Evolutionary conservation across 2,329 filamentous ascomycete genomes (phyloP).

Genomic region (Daldinia sp.): DNA sequence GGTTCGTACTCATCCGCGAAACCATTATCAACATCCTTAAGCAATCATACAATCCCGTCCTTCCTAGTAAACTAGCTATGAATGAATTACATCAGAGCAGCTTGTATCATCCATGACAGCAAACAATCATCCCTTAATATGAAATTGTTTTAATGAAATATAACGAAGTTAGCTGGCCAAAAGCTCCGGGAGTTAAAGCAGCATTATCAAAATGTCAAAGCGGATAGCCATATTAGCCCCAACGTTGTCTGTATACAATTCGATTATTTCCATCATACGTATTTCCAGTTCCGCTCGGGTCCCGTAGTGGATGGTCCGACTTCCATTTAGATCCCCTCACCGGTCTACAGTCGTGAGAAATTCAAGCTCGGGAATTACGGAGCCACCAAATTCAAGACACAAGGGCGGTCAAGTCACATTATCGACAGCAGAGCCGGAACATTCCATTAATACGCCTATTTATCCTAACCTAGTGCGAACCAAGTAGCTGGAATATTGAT

Average conservation of each 20-base stretch:
- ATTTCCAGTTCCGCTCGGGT: neutral
- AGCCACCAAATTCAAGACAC: neutral
- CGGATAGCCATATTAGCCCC: neutral
- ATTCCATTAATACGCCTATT: neutral
- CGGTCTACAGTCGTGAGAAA: neutral
- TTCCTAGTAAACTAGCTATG: neutral
- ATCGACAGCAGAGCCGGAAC: neutral
- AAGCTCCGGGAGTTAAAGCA: constrained; percentile 3
- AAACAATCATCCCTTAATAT: constrained; percentile 4
- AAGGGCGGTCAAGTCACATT: neutral
- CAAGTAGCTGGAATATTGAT: constrained; percentile 7
- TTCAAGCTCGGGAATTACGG: neutral
- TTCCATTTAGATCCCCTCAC: neutral
- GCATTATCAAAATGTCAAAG: neutral
- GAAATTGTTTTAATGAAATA: neutral
- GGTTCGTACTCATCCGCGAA: neutral
- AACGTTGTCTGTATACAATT: neutral
- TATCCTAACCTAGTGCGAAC: constrained; percentile 22
- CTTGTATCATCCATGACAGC: neutral
- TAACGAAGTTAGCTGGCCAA: neutral
- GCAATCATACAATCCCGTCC: neutral
- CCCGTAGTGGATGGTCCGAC: neutral
- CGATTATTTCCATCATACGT: neutral
- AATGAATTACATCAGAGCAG: neutral
- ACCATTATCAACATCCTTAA: neutral